phyloP scores from a whole-genome alignment of 2,329 filamentous ascomycete species.

The Hymenoscyphus scutula region DNA sequence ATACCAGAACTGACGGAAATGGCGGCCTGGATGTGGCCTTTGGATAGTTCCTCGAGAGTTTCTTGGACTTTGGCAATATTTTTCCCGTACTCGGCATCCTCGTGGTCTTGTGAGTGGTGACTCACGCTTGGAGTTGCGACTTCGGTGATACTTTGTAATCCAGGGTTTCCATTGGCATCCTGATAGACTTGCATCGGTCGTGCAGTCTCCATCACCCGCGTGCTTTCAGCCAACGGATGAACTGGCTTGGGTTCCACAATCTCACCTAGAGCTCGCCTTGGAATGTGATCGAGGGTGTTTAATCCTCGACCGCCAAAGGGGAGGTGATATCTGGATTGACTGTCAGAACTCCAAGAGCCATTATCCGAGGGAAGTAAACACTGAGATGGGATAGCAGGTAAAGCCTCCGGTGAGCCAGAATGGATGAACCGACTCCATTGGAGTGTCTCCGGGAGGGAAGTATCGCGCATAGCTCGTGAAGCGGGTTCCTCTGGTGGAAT shows the following conservation, averaged over 20 bases:
- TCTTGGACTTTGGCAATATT: conserved; percentile 21
- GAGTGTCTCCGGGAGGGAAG: conserved; percentile 29
- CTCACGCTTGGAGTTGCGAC: conserved; percentile 29
- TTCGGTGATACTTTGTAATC: conserved; percentile 34
- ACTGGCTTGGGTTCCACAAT: conserved; percentile 7
- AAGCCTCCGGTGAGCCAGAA: conserved; percentile 27
- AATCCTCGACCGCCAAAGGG: conserved; percentile 33
- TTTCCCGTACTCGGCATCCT: conserved; percentile 21
- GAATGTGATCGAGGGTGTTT: conserved; percentile 29
- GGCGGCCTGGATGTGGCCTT: conserved; percentile 14
- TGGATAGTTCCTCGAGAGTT: conserved; percentile 24
- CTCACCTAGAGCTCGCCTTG: conserved; percentile 19
- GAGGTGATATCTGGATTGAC: conserved; percentile 27
- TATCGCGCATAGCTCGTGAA: conserved; percentile 5
- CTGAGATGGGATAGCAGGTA: conserved; percentile 38
- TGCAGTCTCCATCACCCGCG: background rate
- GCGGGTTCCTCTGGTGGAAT: background rate
- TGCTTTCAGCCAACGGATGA: conserved; percentile 7
- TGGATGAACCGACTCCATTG: conserved; percentile 30
- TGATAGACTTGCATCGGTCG: conserved; percentile 30
- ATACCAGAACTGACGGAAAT: conserved; percentile 13
- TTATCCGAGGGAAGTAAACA: conserved; percentile 37
- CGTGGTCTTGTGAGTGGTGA: conserved; percentile 21
- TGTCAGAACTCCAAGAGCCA: conserved; percentile 30
- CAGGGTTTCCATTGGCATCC: conserved; percentile 28